A percentile compares a stretch with the other conserved stretches of the same genome.
These are phyloP conservation scores for Dactylellina cionopaga DNA, from an alignment of 2,329 filamentous ascomycete species.

Conservation along the genomic window DNA sequence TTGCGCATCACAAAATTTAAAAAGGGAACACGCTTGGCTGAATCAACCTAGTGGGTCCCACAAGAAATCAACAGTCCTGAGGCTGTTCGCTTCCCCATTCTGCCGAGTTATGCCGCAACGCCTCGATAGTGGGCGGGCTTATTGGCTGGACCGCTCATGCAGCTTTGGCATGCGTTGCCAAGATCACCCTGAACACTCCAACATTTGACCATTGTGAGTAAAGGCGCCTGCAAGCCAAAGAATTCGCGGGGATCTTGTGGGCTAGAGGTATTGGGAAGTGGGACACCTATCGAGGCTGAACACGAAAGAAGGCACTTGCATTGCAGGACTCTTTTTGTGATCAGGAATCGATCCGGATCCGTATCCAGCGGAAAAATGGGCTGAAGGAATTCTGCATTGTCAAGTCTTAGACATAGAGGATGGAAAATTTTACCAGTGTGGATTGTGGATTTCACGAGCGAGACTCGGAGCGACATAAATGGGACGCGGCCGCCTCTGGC, in stretches of 20 bases:
- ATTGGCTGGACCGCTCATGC: constrained; percentile 23
- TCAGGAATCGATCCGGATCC: neutral
- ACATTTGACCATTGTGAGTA: constrained; percentile 17
- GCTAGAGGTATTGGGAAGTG: constrained; percentile 2
- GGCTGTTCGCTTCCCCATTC: constrained; percentile 16
- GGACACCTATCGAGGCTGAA: constrained; percentile 23
- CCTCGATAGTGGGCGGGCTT: no score
- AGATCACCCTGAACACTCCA: constrained; percentile 27
- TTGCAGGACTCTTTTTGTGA: neutral
- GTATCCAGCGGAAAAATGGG: no score
- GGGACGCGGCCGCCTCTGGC: no score
- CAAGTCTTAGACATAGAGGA: no score
- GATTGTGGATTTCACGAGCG: no score
- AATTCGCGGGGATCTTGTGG: constrained; percentile 22
- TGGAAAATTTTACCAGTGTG: no score
- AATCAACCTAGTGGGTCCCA: no score
- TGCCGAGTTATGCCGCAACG: constrained; percentile 17
- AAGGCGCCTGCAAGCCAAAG: constrained; percentile 35
- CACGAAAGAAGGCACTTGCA: neutral
- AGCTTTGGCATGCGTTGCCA: constrained; percentile 49
- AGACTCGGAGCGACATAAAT: no score
- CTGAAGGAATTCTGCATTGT: no score
- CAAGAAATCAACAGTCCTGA: neutral
- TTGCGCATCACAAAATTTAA: no score
- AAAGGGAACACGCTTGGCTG: no score